Evolutionary conservation across 176 grass and related monocot genomes (phyloP).

Genomic region (Hsuehochloa calcarea): DNA sequence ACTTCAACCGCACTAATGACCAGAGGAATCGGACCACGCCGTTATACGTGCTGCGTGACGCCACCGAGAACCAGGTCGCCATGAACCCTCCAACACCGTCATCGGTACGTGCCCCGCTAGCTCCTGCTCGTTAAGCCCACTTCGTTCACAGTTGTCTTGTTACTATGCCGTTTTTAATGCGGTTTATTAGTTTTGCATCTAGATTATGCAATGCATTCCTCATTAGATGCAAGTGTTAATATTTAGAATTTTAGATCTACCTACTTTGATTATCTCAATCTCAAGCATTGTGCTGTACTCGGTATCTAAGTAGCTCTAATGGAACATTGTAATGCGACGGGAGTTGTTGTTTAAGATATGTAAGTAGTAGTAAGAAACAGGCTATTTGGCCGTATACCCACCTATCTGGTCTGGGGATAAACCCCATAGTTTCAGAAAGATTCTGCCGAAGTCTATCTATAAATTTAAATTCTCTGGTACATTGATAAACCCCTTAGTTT

Average conservation of each 20-base stretch:
- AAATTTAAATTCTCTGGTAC: too few relatives aligned
- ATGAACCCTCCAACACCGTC: slow-evolving; percentile 87
- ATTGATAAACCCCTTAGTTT: neutral
- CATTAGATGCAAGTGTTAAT: neutral
- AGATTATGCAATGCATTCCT: neutral
- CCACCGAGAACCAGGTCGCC: slow-evolving; percentile 95
- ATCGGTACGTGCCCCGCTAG: slow-evolving; percentile 26
- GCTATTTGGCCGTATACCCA: neutral
- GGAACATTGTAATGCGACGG: neutral
- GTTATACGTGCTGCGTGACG: slow-evolving; percentile 72
- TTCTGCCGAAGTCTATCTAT: too few relatives aligned
- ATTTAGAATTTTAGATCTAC: neutral
- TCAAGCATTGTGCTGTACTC: neutral
- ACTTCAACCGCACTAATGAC: too few relatives aligned
- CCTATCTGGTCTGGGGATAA: neutral
- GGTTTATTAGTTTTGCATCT: neutral
- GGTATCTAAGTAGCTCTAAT: neutral
- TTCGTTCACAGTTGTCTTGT: neutral
- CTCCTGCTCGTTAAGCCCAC: too few relatives aligned
- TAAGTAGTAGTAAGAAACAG: neutral
- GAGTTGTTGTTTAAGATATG: neutral
- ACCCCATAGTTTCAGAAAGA: too few relatives aligned
- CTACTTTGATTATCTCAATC: neutral
- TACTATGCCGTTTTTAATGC: neutral
- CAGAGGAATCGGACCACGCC: slow-evolving; percentile 83